Evolutionary conservation across 305 asterid species (phyloP).

Genomic region (Rubia tinctorum): DNA sequence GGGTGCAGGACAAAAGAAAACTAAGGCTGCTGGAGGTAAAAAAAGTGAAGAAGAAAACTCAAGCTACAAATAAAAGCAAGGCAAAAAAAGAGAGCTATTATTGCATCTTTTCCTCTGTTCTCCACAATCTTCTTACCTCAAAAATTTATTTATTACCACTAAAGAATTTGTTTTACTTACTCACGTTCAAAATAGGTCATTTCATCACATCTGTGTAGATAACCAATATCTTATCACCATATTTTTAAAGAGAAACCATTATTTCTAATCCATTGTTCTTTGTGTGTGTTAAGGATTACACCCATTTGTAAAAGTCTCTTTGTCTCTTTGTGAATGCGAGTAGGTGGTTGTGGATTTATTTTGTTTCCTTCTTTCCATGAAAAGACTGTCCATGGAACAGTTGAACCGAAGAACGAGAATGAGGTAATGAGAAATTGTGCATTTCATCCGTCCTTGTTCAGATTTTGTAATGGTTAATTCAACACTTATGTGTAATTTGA

Average conservation of each 20-base stretch:
- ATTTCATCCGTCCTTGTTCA: no score
- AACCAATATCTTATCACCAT: background rate
- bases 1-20: conserved; percentile 57
- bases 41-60: conserved; percentile 77
- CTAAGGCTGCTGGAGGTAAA: conserved; percentile 62
- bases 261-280: background rate
- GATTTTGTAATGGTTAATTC: no score
- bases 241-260: background rate
- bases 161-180: background rate
- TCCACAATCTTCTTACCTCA: background rate
- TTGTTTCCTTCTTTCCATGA: no score
- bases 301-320: no score
- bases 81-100: conserved; percentile 49
- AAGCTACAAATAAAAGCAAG: conserved; percentile 61
- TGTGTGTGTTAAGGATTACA: no score
- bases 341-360: no score
- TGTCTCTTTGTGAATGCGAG: no score
- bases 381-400: no score
- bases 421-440: no score
- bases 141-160: background rate
- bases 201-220: background rate
- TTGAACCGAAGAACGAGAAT: no score
- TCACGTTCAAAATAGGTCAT: background rate
- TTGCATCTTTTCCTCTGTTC: background rate
- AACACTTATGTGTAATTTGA: no score